Evolutionary conservation across 2,329 filamentous ascomycete genomes (phyloP).

Genomic region (Fusarium sublunatum): DNA sequence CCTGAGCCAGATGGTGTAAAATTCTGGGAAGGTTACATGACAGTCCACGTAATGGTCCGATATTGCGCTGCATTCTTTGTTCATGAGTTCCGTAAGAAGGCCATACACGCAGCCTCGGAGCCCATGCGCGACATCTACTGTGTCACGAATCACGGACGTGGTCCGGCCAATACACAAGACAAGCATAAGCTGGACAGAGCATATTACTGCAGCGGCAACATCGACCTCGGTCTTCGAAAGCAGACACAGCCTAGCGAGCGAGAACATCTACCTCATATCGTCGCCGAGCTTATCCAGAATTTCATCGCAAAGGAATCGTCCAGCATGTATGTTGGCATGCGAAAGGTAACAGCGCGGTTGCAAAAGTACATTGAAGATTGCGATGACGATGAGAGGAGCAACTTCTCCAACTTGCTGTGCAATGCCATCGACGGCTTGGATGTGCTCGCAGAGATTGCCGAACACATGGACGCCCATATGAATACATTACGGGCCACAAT

Average conservation of each 20-base stretch:
- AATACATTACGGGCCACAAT: neutral
- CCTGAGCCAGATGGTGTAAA: neutral
- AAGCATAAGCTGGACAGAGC: neutral
- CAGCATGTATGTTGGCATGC: conserved; percentile 29
- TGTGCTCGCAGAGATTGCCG: conserved; percentile 36
- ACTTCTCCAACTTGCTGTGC: conserved; percentile 40
- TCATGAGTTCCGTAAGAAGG: conserved; percentile 39
- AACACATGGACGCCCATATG: conserved; percentile 28
- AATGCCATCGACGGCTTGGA: conserved; percentile 38
- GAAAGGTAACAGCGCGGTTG: conserved; percentile 33
- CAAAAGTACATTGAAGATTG: conserved; percentile 34
- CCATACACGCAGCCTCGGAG: conserved; percentile 37
- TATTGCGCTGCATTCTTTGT: conserved; percentile 36
- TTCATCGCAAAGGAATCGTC: conserved; percentile 31
- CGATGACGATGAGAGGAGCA: conserved; percentile 4
- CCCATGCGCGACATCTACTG: conserved; percentile 30
- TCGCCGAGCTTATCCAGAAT: conserved; percentile 40
- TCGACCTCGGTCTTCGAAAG: conserved; percentile 3
- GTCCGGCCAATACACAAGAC: neutral
- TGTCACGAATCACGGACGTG: neutral
- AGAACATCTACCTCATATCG: conserved; percentile 15
- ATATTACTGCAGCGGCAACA: conserved; percentile 4
- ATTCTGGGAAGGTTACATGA: neutral
- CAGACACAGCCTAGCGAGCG: conserved; percentile 5
- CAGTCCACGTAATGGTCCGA: conserved; percentile 15